Base-by-base conservation (phyloP, 2,329 filamentous ascomycete species). In the Hymenoscyphus albidus region DNA sequence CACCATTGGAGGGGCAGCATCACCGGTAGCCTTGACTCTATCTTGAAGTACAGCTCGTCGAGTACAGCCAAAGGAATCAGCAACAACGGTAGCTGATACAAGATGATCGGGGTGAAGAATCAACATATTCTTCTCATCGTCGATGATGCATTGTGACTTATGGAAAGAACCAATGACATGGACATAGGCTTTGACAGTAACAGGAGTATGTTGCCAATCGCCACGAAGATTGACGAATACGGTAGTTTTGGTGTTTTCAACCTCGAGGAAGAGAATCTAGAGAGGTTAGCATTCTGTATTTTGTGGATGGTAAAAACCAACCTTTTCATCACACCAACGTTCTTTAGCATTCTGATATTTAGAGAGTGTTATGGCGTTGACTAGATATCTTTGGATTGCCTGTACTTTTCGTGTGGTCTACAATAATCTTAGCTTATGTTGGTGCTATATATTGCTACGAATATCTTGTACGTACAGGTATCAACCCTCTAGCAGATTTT, bases 21-120 rank as follows among this genome's bases (percentile, higher is more conserved):
- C 90, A 72, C 88, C 90, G 0, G 93, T 94, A 9, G 92, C 92
- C 77, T 98, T 98, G 71, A 99, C 89, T 39, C 95, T 89, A 76
- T 99, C 94, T 76, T 98, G 93, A 32, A 99, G 84, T 1, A 98
- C 94, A 38, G 95, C 93, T 68, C 94, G 89, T 18, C 95, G 89
- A 75, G 91, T 88, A 74, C 95, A 99, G 31, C 88, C 89, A 75
- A 98, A 97, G 0, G 95, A 97, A 77, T 99, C 95, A n/a, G 93
- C 93, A 55, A 99, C 90, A 5, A 96, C 92, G 0, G 95, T 98
- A 2, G 95, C 90, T 2, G 95, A 98, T 62, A 99, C 90, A 40
- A 99, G 84, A 77, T 98, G 93, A 73, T 99, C 95, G 0, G 95
- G 95, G 73, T 99, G 93, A 14, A 99, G 79, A 64, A 99, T 93